A percentile compares a stretch with the other conserved stretches of the same genome.
Conservation (phyloP, 1,284 basidiomycete species). For the Marasmius tenuissimus region DNA sequence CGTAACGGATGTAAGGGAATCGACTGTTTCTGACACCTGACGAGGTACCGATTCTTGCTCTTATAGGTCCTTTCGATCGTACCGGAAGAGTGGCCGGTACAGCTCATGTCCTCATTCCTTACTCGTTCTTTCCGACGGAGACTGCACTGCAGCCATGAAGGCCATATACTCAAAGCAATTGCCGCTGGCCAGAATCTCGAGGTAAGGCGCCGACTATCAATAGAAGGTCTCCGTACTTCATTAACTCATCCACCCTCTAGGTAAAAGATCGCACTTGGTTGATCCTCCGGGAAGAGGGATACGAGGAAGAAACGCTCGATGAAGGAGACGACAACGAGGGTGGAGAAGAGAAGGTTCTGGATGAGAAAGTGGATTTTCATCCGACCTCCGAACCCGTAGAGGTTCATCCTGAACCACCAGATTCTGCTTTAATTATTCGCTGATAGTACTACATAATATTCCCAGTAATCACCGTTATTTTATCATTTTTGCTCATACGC, state of each 20-base stretch:
- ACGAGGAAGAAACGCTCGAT: constrained; percentile 38
- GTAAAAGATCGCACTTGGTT: constrained; percentile 55
- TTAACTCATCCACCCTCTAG: constrained; percentile 22
- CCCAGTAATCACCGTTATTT: no score
- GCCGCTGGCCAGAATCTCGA: constrained; percentile 71
- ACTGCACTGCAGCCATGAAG: constrained; percentile 71
- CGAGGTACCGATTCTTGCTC: background rate
- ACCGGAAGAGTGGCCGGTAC: constrained; percentile 75
- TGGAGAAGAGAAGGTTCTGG: constrained; percentile 32
- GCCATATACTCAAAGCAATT: constrained; percentile 71
- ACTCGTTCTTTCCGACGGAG: constrained; percentile 74
- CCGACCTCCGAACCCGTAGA: constrained; percentile 3
- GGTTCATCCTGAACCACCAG: background rate
- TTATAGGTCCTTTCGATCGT: constrained; percentile 69
- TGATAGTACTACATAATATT: background rate
- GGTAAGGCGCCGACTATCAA: constrained; percentile 25
- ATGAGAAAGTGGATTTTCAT: constrained; percentile 34
- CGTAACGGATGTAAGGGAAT: constrained; percentile 62
- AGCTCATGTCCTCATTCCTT: constrained; percentile 74
- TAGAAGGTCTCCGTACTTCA: background rate
- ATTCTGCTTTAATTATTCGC: background rate
- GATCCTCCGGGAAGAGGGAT: constrained; percentile 60
- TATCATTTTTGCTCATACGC: no score
- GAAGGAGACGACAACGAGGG: constrained; percentile 59
- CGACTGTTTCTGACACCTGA: background rate